Conservation (phyloP, 441 rosid species). For the Eutrema salsugineum region DNA sequence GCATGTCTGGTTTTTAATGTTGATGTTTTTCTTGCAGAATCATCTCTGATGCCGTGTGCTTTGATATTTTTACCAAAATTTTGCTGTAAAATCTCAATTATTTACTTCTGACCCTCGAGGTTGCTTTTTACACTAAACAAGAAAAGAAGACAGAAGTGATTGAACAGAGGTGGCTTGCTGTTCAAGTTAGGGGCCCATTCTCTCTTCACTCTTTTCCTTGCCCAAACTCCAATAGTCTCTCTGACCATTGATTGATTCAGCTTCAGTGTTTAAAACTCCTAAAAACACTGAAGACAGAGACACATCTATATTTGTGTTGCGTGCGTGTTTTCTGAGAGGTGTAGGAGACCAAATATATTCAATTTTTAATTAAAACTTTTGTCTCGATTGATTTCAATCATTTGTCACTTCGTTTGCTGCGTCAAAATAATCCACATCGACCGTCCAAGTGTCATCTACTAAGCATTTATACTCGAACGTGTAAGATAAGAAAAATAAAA, state of each 20-base stretch:
- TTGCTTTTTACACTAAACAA: conserved; percentile 23
- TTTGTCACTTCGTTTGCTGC: conserved; percentile 28
- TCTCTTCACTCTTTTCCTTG: background rate
- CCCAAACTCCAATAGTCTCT: conserved; percentile 10
- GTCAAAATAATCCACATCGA: conserved; percentile 3
- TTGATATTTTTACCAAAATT: conserved; percentile 10
- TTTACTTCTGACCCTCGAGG: conserved; percentile 12
- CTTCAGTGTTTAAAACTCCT: background rate
- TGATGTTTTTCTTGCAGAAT: conserved; percentile 14
- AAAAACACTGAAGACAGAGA: conserved; percentile 10
- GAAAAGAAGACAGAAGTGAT: conserved; percentile 12
- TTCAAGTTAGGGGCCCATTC: conserved; percentile 30
- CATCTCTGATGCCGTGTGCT: conserved; percentile 25
- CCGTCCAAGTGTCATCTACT: conserved; percentile 15
- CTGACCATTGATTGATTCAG: conserved; percentile 19
- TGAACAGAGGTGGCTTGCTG: conserved; percentile 23
- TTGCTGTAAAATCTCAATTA: conserved; percentile 9
- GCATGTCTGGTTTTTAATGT: conserved; percentile 10
- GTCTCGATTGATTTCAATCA: conserved; percentile 26
- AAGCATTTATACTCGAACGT: background rate
- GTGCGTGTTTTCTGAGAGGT: background rate
- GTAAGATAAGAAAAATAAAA: background rate
- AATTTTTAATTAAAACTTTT: background rate
- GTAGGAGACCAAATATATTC: background rate
- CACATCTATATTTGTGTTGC: background rate